A percentile compares a stretch with the other conserved stretches of the same genome.
These are phyloP conservation scores for Entoloma clypeatum DNA, from an alignment of 1,284 basidiomycete genomes.

Conservation along the genomic window DNA sequence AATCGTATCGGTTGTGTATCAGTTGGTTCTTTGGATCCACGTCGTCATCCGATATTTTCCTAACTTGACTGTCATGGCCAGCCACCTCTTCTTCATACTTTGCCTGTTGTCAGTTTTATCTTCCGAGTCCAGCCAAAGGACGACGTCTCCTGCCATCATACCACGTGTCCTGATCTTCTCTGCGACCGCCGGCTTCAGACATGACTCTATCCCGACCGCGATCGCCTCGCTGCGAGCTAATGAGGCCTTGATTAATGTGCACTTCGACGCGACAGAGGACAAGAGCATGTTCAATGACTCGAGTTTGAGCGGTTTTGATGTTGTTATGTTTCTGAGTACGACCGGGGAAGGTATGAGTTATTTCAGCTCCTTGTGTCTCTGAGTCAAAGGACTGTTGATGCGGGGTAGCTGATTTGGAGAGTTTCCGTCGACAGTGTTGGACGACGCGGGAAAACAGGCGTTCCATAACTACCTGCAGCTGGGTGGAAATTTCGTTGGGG, in stretches of 20 bases:
- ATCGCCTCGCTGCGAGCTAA: conserved; percentile 38
- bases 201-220: conserved; percentile 76
- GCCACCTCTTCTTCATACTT: too few relatives aligned
- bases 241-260: conserved; percentile 40
- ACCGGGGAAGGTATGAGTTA: conserved; percentile 54
- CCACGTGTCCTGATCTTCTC: conserved; percentile 51
- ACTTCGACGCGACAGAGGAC: conserved; percentile 69
- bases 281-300: conserved; percentile 52
- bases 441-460: conserved; percentile 54
- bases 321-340: conserved; percentile 67
- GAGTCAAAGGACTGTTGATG: background rate
- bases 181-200: conserved; percentile 52
- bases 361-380: background rate
- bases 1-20: too few relatives aligned
- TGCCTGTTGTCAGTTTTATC: too few relatives aligned
- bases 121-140: conserved; percentile 13
- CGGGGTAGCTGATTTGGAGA: background rate
- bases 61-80: too few relatives aligned
- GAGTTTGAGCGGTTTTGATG: conserved; percentile 57
- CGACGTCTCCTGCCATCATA: conserved; percentile 14
- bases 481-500: conserved; percentile 66
- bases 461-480: conserved; percentile 63
- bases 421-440: conserved; percentile 41
- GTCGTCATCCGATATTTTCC: too few relatives aligned
- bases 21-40: too few relatives aligned